Base-by-base conservation (phyloP, 371 early-diverging fungal genomes). In the Actinomortierella ambigua region DNA sequence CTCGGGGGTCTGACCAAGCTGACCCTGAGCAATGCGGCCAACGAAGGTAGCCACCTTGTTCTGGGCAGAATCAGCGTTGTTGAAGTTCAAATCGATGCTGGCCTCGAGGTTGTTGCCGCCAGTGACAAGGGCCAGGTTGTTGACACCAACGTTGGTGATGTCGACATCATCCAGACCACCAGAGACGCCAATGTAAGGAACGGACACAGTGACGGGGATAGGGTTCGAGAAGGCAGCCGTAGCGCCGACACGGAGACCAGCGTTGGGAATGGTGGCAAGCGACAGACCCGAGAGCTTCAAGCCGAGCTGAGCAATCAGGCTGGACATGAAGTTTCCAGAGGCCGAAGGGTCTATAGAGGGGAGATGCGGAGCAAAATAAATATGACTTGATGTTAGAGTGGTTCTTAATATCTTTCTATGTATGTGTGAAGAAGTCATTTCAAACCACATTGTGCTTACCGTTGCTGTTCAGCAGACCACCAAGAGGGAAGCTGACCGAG, bases 111-210 rank as follows among this genome's bases (percentile, higher is more conserved):
- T 34, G 34, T 71, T 71, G 14, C 63, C 27, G 22, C 71, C 71
- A n/a, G 71, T 65, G 7, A 29, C 29, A 47, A 71, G 44, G 8
- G 52, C 59, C 43, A 71, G 42, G 60, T 65, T 57, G 13, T 65
- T 27, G 50, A 71, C 44, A 24, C 71, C 71, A 28, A 71, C 63
- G 28, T 65, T 44, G 39, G 61, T 55, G 43, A 71, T 59, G 22
- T 71, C 71, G 24, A 62, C 53, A 3, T 46, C 52, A 41, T 71
- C 71, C n/a, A 71, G 65, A 53, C 71, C 71, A 48, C 66, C 66
- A 22, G 61, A 58, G 29, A 65, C 41, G 14, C 71, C 71, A 43
- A 71, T 71, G 61, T 58, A 71, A 13, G 71, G 71, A 48, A 71
- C 57, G 9, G 71, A 71, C 44, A 71, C 5, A 18, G 71, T 58